Evolutionary conservation across 371 early-diverging fungal species (phyloP).

Genomic region (Apophysomyces sp.): DNA sequence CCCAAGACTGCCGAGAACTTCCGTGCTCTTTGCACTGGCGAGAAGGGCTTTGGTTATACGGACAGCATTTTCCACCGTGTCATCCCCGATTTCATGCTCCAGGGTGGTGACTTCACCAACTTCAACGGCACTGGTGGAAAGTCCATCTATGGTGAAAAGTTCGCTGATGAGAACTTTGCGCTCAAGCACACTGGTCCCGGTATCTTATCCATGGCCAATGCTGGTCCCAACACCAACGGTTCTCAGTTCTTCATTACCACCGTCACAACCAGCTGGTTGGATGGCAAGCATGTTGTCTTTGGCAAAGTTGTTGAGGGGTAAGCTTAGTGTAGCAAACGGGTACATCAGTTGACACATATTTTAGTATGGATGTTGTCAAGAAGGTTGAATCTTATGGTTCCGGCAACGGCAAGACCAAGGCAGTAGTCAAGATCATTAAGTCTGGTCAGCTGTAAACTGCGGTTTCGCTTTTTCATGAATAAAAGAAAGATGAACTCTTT

Average conservation of each 20-base stretch:
- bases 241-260: constrained; percentile 99
- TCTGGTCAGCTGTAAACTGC: constrained; percentile 69
- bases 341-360: background rate
- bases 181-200: constrained; percentile 93
- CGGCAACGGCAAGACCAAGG: constrained; percentile 53
- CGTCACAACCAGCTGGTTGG: constrained; percentile 85
- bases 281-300: constrained; percentile 99
- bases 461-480: background rate
- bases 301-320: constrained; percentile 86
- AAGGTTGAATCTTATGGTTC: constrained; percentile 71
- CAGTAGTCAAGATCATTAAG: constrained; percentile 59
- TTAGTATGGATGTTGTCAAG: constrained; percentile 69
- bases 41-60: constrained; percentile 84
- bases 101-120: constrained; percentile 98
- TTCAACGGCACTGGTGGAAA: constrained; percentile 97
- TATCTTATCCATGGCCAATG: constrained; percentile 95
- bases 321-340: constrained; percentile 9
- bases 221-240: constrained; percentile 96
- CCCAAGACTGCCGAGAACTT: constrained; percentile 99
- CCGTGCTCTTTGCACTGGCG: constrained; percentile 78
- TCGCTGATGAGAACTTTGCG: constrained; percentile 97
- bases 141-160: constrained; percentile 95
- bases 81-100: constrained; percentile 97
- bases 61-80: constrained; percentile 92
- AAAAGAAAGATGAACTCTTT: background rate